Base-by-base conservation (phyloP, 495 filamentous ascomycete species). In the Staphylotrichum tortipilum region DNA sequence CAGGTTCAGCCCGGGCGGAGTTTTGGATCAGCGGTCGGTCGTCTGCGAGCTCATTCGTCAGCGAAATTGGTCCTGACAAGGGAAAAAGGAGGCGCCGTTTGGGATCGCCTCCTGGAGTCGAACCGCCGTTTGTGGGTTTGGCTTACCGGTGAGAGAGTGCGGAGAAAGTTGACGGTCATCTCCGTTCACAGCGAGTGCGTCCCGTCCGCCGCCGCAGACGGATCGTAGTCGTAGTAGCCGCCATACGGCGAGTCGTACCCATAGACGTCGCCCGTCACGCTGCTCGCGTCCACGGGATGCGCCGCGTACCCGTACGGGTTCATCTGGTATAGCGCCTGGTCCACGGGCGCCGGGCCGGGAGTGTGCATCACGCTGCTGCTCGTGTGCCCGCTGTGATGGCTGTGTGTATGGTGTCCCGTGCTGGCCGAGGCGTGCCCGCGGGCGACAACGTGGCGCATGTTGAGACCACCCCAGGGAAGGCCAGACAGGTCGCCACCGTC, bases 381-480 rank as follows among this genome's bases (percentile, higher is more conserved):
- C 7, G 12, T 38, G 45, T 49, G 35, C n/a, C 33, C 35, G 49
- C 50, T 46, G 49, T 39, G 18, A 29, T 43, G 46, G 41, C 52
- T 54, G 43, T 45, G 52, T 11, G 41, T 50, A 18, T 42, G 42
- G 0, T 31, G 23, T 0, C 44, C 31, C 7, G 37, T 15, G 29
- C 60, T 63, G 45, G 76, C 73, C 22, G 62, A 65, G 36, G 71
- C 67, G 52, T 78, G 75, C 15, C 81, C 80, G 9, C 68, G 63
- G 8, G 72, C 62, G 0, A 84, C 65, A 3, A 82, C 68, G 52
- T 79, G 73, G 23, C 64, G 62, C 66, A 85, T 65, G 49, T 69
- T 77, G 36, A 82, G 43, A 19, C 79, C 71, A 17, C 82, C 82
- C 82, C 82, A 85, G 0, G 81, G 81, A 3, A 85, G 60, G 4